Base-by-base conservation (phyloP, 2,329 filamentous ascomycete species). In the Colletotrichum paranaense region DNA sequence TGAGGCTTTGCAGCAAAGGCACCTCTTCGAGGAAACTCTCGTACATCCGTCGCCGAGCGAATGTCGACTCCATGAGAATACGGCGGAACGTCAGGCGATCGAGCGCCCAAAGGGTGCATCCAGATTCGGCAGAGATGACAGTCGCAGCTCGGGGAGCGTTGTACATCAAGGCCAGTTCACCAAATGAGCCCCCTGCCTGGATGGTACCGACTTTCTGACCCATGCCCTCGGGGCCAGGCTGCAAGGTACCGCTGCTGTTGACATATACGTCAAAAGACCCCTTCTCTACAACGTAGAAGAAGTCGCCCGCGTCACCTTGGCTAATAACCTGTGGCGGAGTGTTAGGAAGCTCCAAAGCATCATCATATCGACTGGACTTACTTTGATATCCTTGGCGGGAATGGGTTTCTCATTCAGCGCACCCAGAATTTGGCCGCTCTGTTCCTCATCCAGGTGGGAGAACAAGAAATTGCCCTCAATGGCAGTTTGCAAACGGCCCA, bases 111-210 rank as follows among this genome's bases (percentile, higher is more conserved):
- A 99, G 89, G 4, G 93, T 95, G 79, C 93, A 95, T 42, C 89
- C 86, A 3, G 92, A 82, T 78, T 97, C 94, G 14, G 93, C 92
- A 35, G 94, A 97, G 74, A 97, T 90, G 73, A 99, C 94, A 0
- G 97, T 98, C 4, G 97, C 97, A 55, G 97, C 97, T 80, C 97
- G 94, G 30, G 97, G 97, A 26, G 97, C 95, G 80, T 98, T 98
- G 86, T 99, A 98, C 97, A 99, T 98, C 79, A 99, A 88, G 14
- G 97, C 97, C 69, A 99, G 88, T 85, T 99, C 97, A 78, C 97
- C 97, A 83, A 99, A 99, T 4, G 95, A 98, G 74, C 95, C 95
- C 62, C 97, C 97, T 4, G 95, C 91, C 57, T 94, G 92, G 71
- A 97, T 97, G 49, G 89, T 92, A 78, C 91, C 92, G 32, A 98